Conservation (phyloP, 108 stramenopile species). For the Fragilariopsis cylindrus region DNA sequence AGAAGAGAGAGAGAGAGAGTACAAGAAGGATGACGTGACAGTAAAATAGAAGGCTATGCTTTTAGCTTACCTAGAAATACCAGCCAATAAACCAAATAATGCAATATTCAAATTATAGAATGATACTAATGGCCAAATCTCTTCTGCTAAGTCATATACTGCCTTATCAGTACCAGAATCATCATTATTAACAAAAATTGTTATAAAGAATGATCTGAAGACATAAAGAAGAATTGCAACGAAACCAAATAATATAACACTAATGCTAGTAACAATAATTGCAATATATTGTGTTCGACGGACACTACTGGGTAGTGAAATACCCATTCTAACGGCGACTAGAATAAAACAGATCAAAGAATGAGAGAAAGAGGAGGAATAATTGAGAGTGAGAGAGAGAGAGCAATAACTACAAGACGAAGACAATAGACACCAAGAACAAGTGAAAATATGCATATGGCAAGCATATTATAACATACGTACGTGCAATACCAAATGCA, state of each 20-base stretch:
- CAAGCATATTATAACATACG: not conserved
- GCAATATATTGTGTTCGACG: constrained; percentile 23
- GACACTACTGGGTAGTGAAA: constrained; percentile 21
- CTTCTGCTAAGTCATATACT: constrained; percentile 8
- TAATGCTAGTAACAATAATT: not conserved
- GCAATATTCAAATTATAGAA: constrained; percentile 16
- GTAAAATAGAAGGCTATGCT: too few relatives aligned
- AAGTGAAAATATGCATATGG: not conserved
- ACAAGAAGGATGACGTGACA: too few relatives aligned
- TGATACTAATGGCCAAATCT: constrained; percentile 42
- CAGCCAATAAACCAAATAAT: constrained; percentile 33
- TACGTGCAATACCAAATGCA: constrained; percentile 8
- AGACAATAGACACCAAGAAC: not conserved
- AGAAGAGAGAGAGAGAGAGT: too few relatives aligned
- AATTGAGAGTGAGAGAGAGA: not conserved
- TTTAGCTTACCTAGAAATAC: not conserved
- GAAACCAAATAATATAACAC: constrained; percentile 1
- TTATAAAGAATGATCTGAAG: constrained; percentile 13
- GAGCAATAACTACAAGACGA: not conserved
- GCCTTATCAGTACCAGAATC: constrained; percentile 1
- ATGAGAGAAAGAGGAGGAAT: not conserved
- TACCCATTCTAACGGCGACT: constrained; percentile 31
- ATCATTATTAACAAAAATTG: constrained; percentile 25
- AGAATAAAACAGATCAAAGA: constrained; percentile 32
- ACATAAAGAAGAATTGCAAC: constrained; percentile 23